A percentile compares a stretch with the other conserved stretches of the same genome.
Evolutionary conservation across 345 rosid genomes (phyloP).

Genomic region (Pseudoturritis turrita): DNA sequence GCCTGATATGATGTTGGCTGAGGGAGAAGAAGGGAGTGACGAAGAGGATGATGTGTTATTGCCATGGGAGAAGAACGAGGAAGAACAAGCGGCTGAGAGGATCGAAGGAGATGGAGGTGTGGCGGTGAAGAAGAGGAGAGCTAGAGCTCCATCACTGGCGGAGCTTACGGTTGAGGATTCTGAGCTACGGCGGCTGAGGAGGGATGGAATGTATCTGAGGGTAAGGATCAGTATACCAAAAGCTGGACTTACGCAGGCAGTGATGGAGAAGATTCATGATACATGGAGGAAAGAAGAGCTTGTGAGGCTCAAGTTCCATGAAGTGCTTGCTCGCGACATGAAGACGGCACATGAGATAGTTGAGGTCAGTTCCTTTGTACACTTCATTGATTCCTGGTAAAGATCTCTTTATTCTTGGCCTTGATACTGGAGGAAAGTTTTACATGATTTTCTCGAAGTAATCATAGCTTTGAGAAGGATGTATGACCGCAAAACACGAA

Average conservation of each 20-base stretch:
- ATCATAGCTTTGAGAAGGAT: no score
- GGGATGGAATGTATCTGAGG: slow-evolving; percentile 66
- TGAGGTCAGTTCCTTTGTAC: slow-evolving; percentile 51
- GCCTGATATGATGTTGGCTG: slow-evolving; percentile 63
- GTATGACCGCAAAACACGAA: not conserved
- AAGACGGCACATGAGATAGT: slow-evolving; percentile 91
- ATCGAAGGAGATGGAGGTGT: slow-evolving; percentile 28
- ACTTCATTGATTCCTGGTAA: not conserved
- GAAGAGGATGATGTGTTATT: slow-evolving; percentile 40
- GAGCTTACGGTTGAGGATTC: slow-evolving; percentile 87
- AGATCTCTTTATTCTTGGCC: not conserved
- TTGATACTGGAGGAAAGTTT: not conserved
- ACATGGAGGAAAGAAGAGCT: slow-evolving; percentile 94
- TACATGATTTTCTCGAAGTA: no score
- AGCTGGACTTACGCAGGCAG: slow-evolving; percentile 81
- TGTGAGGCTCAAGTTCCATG: slow-evolving; percentile 92
- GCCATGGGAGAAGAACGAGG: slow-evolving; percentile 64
- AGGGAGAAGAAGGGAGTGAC: slow-evolving; percentile 37
- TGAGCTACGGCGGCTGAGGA: slow-evolving; percentile 78
- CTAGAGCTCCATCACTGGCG: slow-evolving; percentile 79
- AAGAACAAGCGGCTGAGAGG: slow-evolving; percentile 34
- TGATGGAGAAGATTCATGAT: slow-evolving; percentile 85
- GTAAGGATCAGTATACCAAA: slow-evolving; percentile 83
- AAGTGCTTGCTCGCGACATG: slow-evolving; percentile 85
- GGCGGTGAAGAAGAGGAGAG: slow-evolving; percentile 40